These are phyloP conservation scores for Mycena capillaripes DNA, from an alignment of 768 basidiomycete species.

Conservation along the genomic window DNA sequence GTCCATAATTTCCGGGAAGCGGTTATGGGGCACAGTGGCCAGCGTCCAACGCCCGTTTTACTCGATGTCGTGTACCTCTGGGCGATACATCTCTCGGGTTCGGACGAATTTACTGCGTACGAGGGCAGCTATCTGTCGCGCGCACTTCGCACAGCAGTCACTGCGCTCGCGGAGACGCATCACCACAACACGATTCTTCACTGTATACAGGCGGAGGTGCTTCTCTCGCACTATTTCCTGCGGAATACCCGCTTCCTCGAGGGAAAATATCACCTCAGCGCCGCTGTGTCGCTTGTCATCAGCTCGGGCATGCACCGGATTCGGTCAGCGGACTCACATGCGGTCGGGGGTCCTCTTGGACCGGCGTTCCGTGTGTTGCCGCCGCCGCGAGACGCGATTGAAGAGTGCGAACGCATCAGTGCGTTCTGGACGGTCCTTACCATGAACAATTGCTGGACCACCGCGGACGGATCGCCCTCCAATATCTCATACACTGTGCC, in stretches of 20 bases:
- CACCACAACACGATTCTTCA: conserved; percentile 49
- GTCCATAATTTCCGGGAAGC: too few species aligned
- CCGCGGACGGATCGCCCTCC: too few species aligned
- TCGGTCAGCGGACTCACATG: conserved; percentile 30
- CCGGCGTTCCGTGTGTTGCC: too few species aligned
- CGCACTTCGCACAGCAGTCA: conserved; percentile 31
- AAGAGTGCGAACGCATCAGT: too few species aligned
- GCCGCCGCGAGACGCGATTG: too few species aligned
- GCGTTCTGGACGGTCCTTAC: too few species aligned
- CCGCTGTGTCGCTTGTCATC: conserved; percentile 51
- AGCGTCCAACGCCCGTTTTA: conserved; percentile 29
- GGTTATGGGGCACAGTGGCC: conserved; percentile 41
- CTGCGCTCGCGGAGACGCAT: conserved; percentile 34
- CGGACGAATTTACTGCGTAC: conserved; percentile 23
- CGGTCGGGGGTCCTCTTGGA: conserved; percentile 18
- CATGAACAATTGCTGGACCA: too few species aligned
- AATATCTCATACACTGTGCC: too few species aligned
- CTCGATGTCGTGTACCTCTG: conserved; percentile 37
- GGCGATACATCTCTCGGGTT: conserved; percentile 37
- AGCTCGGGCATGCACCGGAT: conserved; percentile 48
- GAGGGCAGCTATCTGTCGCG: conserved; percentile 37
- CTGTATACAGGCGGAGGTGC: conserved; percentile 55
- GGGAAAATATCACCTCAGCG: too few species aligned
- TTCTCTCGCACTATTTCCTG: conserved; percentile 62
- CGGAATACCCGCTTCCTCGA: conserved; percentile 57